Evolutionary conservation across 306 rosid genomes (phyloP).

Genomic region (Cucumis cinereus): DNA sequence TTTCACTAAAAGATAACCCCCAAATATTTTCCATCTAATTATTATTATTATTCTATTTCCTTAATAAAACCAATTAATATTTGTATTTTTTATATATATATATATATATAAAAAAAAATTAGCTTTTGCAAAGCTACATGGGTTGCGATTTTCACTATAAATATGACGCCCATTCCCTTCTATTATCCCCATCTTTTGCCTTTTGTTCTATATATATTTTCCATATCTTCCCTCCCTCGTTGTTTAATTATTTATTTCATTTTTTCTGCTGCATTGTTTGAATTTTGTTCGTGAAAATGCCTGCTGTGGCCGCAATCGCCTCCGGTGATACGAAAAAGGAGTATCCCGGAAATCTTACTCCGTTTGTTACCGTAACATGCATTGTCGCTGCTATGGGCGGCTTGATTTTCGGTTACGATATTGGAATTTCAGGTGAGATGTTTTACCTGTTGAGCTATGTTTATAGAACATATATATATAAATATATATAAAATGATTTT

Average conservation of each 20-base stretch:
- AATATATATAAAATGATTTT: not conserved
- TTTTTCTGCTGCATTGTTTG: not conserved
- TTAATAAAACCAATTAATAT: too few species aligned
- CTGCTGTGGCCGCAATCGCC: constrained; percentile 40
- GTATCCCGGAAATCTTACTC: constrained; percentile 72
- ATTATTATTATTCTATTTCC: too few species aligned
- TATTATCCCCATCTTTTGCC: not conserved
- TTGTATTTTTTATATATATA: too few species aligned
- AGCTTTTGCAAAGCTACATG: not conserved
- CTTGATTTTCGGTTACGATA: constrained; percentile 86
- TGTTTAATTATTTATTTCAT: not conserved
- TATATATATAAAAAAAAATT: too few species aligned
- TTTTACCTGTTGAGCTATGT: not conserved
- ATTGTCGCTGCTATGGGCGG: constrained; percentile 96
- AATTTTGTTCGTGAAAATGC: constrained; percentile 31
- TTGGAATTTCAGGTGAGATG: constrained; percentile 74
- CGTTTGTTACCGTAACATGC: constrained; percentile 53
- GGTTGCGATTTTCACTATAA: not conserved
- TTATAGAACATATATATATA: not conserved
- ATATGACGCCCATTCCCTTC: not conserved
- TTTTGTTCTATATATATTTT: not conserved
- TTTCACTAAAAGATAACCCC: not conserved
- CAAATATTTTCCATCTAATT: not conserved
- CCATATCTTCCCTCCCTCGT: not conserved
- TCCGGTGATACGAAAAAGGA: constrained; percentile 20